phyloP scores from a whole-genome alignment of 257 asterid species.

The Nicotiana tabacum region DNA sequence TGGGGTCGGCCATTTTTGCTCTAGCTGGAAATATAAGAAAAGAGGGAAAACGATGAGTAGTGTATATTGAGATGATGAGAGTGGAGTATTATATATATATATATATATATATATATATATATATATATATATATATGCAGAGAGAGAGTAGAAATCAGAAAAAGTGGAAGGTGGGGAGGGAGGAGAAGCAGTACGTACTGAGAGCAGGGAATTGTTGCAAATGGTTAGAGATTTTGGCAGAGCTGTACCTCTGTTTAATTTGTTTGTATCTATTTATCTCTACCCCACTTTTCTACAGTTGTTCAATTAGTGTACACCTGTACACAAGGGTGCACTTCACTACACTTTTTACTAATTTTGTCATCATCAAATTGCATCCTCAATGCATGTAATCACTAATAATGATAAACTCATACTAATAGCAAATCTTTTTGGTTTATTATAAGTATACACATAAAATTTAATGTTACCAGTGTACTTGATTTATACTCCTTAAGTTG shows the following conservation, averaged over 20 bases:
- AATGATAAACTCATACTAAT: neutral
- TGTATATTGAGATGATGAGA: neutral
- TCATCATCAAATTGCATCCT: neutral
- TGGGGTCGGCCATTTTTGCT: neutral
- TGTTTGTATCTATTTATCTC: neutral
- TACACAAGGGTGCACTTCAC: neutral
- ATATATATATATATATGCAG: too few relatives aligned
- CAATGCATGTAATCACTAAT: neutral
- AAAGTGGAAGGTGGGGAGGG: neutral
- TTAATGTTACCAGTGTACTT: too few relatives aligned
- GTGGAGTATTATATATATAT: neutral
- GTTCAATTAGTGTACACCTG: neutral
- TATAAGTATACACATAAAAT: neutral
- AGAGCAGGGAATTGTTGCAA: neutral
- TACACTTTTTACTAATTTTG: neutral
- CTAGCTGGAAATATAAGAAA: neutral
- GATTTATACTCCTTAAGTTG: too few relatives aligned
- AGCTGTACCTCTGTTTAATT: neutral
- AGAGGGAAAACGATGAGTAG: neutral
- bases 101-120: too few relatives aligned
- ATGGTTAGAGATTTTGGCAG: neutral
- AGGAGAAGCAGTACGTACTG: neutral
- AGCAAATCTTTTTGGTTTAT: neutral
- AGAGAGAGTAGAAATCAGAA: neutral
- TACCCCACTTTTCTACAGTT: neutral